phyloP scores from a whole-genome alignment of 495 filamentous ascomycete species.

The Aspergillus sclerotiicarbonarius region DNA sequence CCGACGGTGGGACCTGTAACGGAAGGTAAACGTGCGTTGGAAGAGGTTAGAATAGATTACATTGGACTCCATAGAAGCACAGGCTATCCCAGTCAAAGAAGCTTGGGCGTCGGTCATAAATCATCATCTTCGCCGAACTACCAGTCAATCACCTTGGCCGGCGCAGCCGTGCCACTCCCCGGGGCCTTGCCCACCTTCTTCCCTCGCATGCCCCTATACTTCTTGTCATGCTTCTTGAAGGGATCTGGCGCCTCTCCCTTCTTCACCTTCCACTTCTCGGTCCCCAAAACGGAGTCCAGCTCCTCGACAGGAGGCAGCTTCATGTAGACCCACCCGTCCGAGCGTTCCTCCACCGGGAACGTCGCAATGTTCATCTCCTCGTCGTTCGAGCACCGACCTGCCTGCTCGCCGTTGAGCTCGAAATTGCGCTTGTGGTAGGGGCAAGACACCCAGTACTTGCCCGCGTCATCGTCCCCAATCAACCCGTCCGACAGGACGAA shows the following conservation, averaged over 20 bases:
- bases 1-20: no score
- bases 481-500: slow-evolving; percentile 88
- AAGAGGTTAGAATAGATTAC: no score
- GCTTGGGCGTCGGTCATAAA: not conserved
- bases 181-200: slow-evolving; percentile 54
- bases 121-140: slow-evolving; percentile 30
- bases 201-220: slow-evolving; percentile 55
- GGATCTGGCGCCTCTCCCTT: slow-evolving; percentile 64
- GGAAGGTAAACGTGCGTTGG: no score
- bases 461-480: slow-evolving; percentile 68
- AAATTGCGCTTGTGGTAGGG: slow-evolving; percentile 94
- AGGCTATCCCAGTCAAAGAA: no score
- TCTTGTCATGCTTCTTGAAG: slow-evolving; percentile 70
- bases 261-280: slow-evolving; percentile 77
- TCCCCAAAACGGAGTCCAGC: slow-evolving; percentile 79
- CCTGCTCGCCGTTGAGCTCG: slow-evolving; percentile 64
- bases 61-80: no score
- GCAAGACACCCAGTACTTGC: slow-evolving; percentile 81
- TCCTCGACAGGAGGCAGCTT: slow-evolving; percentile 85
- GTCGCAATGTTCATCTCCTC: slow-evolving; percentile 76
- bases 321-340: slow-evolving; percentile 81
- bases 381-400: slow-evolving; percentile 77
- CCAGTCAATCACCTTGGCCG: slow-evolving; percentile 66
- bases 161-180: slow-evolving; percentile 38
- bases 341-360: slow-evolving; percentile 75